Conservation (phyloP, 441 rosid species). For the Erodium trifolium region DNA sequence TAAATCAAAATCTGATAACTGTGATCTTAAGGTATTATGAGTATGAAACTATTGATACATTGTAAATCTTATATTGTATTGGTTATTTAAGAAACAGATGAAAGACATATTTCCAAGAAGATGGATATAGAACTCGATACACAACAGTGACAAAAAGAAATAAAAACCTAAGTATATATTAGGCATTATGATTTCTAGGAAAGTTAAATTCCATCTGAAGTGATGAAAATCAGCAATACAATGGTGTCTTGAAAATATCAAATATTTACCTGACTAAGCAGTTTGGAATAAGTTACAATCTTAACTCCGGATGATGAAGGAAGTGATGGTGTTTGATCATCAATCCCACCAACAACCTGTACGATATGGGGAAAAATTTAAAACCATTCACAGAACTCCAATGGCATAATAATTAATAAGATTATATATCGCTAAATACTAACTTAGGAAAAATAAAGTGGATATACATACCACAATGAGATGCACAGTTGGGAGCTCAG, state of each 20-base stretch:
- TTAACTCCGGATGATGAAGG: conserved; percentile 66
- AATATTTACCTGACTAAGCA: conserved; percentile 66
- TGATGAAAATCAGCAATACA: neutral
- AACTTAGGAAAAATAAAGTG: conserved; percentile 17
- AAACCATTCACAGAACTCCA: conserved; percentile 14
- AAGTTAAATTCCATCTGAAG: too few species aligned
- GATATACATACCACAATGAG: conserved; percentile 73
- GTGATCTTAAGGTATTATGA: neutral
- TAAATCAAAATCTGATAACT: too few species aligned
- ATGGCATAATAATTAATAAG: conserved; percentile 5
- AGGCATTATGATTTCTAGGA: neutral
- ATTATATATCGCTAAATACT: conserved; percentile 11
- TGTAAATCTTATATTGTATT: neutral
- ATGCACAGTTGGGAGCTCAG: conserved; percentile 77
- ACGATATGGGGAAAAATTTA: conserved; percentile 22
- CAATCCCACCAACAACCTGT: conserved; percentile 93
- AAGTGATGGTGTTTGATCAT: conserved; percentile 75
- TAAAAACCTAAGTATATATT: neutral
- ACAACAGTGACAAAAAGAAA: conserved; percentile 4
- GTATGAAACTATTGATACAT: conserved; percentile 6
- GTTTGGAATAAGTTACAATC: conserved; percentile 63
- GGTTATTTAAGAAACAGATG: conserved; percentile 3
- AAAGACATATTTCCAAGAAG: neutral
- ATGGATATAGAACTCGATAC: neutral
- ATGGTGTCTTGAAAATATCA: neutral